A percentile compares a stretch with the other conserved stretches of the same genome.
phyloP scores from a whole-genome alignment of 352 stramenopile genomes.

The Phytophthora citricola region DNA sequence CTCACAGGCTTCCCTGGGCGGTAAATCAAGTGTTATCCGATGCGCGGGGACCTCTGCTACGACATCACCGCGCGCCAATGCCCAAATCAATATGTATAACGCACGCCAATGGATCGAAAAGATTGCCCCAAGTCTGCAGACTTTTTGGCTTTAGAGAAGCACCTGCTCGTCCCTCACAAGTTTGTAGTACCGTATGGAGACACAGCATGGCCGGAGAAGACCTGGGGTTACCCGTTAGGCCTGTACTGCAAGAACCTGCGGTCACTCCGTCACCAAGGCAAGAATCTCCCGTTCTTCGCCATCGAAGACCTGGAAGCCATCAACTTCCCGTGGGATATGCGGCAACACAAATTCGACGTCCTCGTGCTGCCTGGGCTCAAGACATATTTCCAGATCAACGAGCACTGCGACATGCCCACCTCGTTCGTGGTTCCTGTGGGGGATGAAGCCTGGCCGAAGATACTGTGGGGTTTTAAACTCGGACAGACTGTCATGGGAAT shows the following conservation, averaged over 20 bases:
- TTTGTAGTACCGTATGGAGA: conserved; percentile 50
- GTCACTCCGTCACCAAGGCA: conserved; percentile 18
- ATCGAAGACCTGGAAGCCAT: conserved; percentile 37
- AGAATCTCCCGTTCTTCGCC: conserved; percentile 29
- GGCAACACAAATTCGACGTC: conserved; percentile 45
- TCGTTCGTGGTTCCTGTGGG: conserved; percentile 41
- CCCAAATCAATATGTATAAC: conserved; percentile 20
- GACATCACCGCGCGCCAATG: background rate
- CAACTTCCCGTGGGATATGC: conserved; percentile 52
- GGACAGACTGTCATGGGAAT: conserved; percentile 58
- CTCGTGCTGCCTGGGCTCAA: conserved; percentile 48
- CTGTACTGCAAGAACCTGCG: conserved; percentile 33
- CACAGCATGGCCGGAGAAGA: conserved; percentile 33
- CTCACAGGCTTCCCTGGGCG: background rate
- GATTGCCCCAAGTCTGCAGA: conserved; percentile 33
- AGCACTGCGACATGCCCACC: conserved; percentile 41
- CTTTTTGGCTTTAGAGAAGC: conserved; percentile 39
- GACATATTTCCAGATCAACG: conserved; percentile 39
- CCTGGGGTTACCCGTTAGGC: conserved; percentile 49
- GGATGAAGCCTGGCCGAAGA: conserved; percentile 34
- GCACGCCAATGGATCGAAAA: conserved; percentile 30
- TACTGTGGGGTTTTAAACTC: conserved; percentile 46
- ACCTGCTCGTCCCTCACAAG: conserved; percentile 41
- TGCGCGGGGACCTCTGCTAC: conserved; percentile 8
- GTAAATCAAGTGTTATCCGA: background rate